Base-by-base conservation (phyloP, 495 filamentous ascomycete genomes). In the Lophiotrema nucula region DNA sequence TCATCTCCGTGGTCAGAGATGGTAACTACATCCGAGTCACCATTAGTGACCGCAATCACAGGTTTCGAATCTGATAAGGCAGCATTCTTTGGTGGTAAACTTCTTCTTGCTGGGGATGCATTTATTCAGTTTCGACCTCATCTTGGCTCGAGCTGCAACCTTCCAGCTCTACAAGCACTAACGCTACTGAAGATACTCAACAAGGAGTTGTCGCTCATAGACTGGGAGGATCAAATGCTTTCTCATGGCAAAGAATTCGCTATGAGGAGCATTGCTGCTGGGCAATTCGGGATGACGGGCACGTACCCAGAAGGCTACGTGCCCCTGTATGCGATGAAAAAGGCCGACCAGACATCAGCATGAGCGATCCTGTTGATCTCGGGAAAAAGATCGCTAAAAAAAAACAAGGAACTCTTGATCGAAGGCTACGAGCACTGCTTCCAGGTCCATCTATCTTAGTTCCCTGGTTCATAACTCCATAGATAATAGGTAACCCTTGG, bases 21-120 rank as follows among this genome's bases (percentile, higher is more conserved):
- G 39, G 18, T 43, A 10, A 11, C 39, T 6, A 21, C 39, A 43
- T 43, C 39, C 39, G 10, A 43, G 18, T 11, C 8, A 21, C 39
- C 39, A 43, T 43, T 11, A 6, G 39, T 43, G 10, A 43, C 39
- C 8, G 39, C 39, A 43, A 43, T 43, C 39, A 43, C 39, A 10
- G 19, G 19, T 43, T 43, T 21, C 19, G 18, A 43, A 43, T 10
- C 10, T 21, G 18, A 10, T 6, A 10, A 21, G 18, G 39, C 39
- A 11, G 39, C 19, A 8, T 43, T 43, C 39, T 43, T 11, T 43
- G 39, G 18, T 43, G 39, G 39, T 21, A 43, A 43, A 43, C 39
- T 43, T 43, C 39, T 43, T 10, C 39, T 43, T 43, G 39, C 39
- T 43, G 39, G 39, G 18, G 39, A 43, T 43, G 39, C 39, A 43